Base-by-base conservation (phyloP, 164 flowering plant genomes). In the Vitis rupestris region DNA sequence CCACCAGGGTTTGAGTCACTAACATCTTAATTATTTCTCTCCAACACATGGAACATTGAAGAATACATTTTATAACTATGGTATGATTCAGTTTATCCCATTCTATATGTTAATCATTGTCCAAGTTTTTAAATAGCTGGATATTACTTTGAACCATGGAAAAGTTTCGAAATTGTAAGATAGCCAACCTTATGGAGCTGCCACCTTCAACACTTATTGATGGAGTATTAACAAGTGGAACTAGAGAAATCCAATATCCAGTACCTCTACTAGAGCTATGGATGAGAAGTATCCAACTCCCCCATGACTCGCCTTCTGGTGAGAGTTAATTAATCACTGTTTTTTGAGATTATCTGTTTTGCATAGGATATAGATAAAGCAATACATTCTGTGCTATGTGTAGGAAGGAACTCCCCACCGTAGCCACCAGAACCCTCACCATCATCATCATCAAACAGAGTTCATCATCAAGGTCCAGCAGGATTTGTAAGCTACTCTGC, bases 1-100 rank as follows among this genome's bases (percentile, higher is more conserved):
- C 90, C 93, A 61, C 93, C 93, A 6, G 93, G 93, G 63, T 89
- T 89, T 67, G 91, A 85, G 77, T 73, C 90, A 60, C 79, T 75
- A 68, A 72, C 85, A 30, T 79, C 90, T 52, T 85, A 17, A 17
- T 1, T 17, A 17, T 1, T 17, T 17, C 19, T 17, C 19, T 17
- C 19, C 19, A 17, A 17, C 19, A 17, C 1, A 17, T 17, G 19
- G 19, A 17, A 17, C 19, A 17, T 17, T 17, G 19, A 0, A 0
- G 19, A 17, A 17, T 17, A 17, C 19, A 17, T 17, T 17, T 17
- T 17, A 17, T 17, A 17, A 17, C 19, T 17, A 17, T 17, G 94
- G 90, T 87, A 53, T 53, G 37, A 16, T n/a, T 54, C 49, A 58
- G 49, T 17, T 17, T 17, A 17, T 17, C 19, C 19, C 19, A 17